phyloP scores from a whole-genome alignment of 2,329 filamentous ascomycete species.

The Metarhizium anisopliae region DNA sequence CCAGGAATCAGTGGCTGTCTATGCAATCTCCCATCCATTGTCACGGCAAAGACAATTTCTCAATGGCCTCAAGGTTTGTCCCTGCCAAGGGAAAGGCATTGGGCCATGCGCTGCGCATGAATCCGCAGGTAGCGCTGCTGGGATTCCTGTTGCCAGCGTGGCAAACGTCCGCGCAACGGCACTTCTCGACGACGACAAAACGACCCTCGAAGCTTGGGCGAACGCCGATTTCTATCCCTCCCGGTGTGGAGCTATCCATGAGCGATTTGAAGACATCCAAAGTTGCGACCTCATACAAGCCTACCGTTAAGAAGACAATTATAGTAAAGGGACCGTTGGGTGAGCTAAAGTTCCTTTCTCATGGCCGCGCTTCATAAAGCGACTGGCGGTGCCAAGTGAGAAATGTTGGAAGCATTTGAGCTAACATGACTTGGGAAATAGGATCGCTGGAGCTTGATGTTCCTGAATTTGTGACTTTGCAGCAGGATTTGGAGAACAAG shows the following conservation, averaged over 20 bases:
- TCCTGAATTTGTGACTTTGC: conserved; percentile 68
- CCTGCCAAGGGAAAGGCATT: conserved; percentile 53
- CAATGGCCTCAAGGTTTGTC: conserved; percentile 50
- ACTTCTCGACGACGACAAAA: conserved; percentile 63
- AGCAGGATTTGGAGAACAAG: conserved; percentile 53
- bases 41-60: conserved; percentile 5
- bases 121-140: conserved; percentile 48
- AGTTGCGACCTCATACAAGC: conserved; percentile 50
- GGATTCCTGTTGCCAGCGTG: conserved; percentile 67
- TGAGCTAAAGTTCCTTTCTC: conserved; percentile 25
- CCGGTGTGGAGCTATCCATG: conserved; percentile 69
- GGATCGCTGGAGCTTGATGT: conserved; percentile 69
- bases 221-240: conserved; percentile 70
- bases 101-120: conserved; percentile 43
- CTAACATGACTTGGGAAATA: conserved; percentile 19
- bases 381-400: neutral
- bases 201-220: conserved; percentile 76
- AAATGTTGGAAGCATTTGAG: neutral
- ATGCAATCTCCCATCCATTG: neutral
- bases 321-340: conserved; percentile 75
- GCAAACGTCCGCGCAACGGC: conserved; percentile 31
- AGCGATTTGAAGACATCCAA: conserved; percentile 49
- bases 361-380: neutral
- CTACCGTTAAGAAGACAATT: conserved; percentile 56
- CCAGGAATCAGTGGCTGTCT: neutral